Evolutionary conservation across 2,329 filamentous ascomycete genomes (phyloP).

Genomic region (Emericellopsis cladophorae): DNA sequence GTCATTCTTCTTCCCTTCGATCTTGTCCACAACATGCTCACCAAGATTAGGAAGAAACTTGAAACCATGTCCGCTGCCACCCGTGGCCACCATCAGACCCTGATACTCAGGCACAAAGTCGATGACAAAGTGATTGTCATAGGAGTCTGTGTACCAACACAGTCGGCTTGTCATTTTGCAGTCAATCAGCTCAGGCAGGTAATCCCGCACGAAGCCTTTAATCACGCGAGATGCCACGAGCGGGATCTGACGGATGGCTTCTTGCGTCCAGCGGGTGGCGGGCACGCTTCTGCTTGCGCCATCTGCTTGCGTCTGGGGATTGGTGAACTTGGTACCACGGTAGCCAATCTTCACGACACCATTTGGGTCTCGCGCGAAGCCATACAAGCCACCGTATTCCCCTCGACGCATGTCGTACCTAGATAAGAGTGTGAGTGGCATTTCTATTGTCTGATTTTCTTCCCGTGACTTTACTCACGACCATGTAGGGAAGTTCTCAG

Average conservation of each 20-base stretch:
- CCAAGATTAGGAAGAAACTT: constrained; percentile 29
- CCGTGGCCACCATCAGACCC: constrained; percentile 46
- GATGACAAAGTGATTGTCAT: constrained; percentile 18
- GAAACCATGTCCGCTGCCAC: constrained; percentile 49
- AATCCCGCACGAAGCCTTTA: constrained; percentile 18
- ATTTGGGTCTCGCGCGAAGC: constrained; percentile 11
- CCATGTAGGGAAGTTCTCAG: constrained; percentile 7
- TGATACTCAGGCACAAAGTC: constrained; percentile 35
- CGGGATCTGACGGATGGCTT: constrained; percentile 7
- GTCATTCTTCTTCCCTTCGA: constrained; percentile 3
- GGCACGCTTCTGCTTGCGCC: constrained; percentile 23
- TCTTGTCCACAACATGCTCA: constrained; percentile 3
- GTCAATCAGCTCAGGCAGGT: constrained; percentile 25
- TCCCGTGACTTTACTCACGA: constrained; percentile 1
- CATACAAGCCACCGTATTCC: constrained; percentile 11
- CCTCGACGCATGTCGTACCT: constrained; percentile 10
- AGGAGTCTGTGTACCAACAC: constrained; percentile 30
- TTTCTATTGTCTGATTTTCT: not conserved
- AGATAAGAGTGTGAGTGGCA: constrained; percentile 12
- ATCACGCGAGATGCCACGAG: constrained; percentile 2
- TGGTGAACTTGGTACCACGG: constrained; percentile 20
- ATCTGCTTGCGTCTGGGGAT: constrained; percentile 19
- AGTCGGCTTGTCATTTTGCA: constrained; percentile 27
- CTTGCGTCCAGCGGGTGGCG: constrained; percentile 20
- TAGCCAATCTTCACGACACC: constrained; percentile 15